phyloP scores from a whole-genome alignment of 345 rosid genomes.

The Theobroma cacao region DNA sequence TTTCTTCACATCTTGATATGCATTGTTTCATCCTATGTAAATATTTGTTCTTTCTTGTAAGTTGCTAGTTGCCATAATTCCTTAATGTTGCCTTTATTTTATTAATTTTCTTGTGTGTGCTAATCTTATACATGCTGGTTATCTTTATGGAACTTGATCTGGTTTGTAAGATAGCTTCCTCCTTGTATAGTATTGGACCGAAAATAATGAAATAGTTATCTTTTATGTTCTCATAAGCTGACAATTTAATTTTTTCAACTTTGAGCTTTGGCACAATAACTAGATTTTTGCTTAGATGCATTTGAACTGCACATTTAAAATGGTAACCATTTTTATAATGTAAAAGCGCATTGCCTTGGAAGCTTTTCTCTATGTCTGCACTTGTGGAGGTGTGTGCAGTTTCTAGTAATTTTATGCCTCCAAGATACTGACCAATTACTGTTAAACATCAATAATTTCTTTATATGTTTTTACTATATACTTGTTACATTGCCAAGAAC shows the following conservation, averaged over 20 bases:
- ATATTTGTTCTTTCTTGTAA: background rate
- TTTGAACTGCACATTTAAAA: background rate
- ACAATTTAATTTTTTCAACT: background rate
- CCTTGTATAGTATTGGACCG: background rate
- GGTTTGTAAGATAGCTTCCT: background rate
- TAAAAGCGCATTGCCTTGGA: background rate
- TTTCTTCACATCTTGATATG: conserved; percentile 6
- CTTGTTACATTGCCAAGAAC: background rate
- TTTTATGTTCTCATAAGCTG: background rate
- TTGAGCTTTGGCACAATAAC: background rate
- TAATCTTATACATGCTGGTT: background rate
- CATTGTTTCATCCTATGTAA: background rate
- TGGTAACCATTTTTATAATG: background rate
- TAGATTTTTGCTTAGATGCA: background rate
- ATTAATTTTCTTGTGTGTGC: background rate
- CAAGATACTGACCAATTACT: background rate
- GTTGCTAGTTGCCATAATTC: background rate
- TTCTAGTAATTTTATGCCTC: background rate
- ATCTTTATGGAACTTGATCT: background rate
- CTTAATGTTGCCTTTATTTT: background rate
- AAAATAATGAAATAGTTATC: background rate
- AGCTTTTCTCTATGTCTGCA: background rate
- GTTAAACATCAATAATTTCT: background rate
- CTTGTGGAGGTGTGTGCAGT: background rate
- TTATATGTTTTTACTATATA: background rate